Percentiles rank a stretch among this genome's conserved stretches.
Evolutionary conservation across 2,329 filamentous ascomycete genomes (phyloP).

Genomic region (Fusarium sp.): DNA sequence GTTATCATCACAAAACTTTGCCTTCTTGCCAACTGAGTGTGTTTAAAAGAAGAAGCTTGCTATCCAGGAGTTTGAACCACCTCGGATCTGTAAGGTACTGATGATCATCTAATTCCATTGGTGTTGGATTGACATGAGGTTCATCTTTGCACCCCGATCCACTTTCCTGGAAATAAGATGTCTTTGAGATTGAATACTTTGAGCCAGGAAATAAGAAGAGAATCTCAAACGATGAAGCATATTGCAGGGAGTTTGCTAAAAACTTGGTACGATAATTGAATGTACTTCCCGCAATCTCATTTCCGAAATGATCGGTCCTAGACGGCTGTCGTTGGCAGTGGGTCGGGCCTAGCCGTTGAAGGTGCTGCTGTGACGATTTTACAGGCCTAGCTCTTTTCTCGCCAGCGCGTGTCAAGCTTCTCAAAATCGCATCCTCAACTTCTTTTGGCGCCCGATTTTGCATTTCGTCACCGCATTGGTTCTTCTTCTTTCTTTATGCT

Average conservation of each 20-base stretch:
- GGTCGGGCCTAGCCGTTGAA: not conserved
- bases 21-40: not conserved
- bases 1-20: not conserved
- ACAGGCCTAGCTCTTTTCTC: constrained; percentile 6
- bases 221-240: no score
- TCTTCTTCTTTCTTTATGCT: not conserved
- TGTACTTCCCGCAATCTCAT: not conserved
- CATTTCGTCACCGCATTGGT: not conserved
- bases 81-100: no score
- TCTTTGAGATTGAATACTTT: not conserved
- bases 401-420: constrained; percentile 28
- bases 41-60: not conserved
- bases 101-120: not conserved
- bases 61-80: not conserved
- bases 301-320: not conserved
- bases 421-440: constrained; percentile 21
- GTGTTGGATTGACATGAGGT: not conserved
- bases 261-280: not conserved
- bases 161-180: not conserved
- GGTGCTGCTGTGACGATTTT: constrained; percentile 12
- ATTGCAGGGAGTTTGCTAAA: no score
- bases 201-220: no score
- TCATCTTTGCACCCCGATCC: no score
- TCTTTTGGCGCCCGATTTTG: constrained; percentile 3
- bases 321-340: not conserved